These are phyloP conservation scores for Pelagophyceae sp. DNA, from an alignment of 352 stramenopile genomes.

Conservation along the genomic window DNA sequence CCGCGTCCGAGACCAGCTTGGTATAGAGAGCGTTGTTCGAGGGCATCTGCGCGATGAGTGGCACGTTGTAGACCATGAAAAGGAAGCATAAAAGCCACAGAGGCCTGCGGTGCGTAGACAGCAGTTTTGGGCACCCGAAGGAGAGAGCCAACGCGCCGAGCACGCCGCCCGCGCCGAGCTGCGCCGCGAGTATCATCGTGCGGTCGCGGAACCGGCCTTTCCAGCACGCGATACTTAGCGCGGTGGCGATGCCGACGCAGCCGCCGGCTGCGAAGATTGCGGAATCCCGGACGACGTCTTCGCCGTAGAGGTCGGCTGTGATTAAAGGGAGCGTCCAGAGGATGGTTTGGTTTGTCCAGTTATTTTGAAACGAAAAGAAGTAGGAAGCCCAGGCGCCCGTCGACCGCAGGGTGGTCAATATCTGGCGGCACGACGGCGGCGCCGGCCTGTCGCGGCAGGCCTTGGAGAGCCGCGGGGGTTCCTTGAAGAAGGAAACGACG, in stretches of 20 bases:
- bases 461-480: neutral
- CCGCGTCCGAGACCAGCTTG: neutral
- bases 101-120: neutral
- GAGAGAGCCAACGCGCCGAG: neutral
- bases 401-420: no score
- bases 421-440: no score
- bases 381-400: neutral
- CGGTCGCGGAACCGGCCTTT: neutral
- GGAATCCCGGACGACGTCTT: neutral
- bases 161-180: neutral
- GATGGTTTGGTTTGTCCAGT: neutral
- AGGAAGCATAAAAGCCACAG: neutral
- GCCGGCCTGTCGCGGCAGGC: neutral
- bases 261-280: neutral
- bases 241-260: neutral
- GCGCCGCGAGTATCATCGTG: neutral
- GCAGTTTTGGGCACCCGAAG: neutral
- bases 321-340: neutral
- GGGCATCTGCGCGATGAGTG: slow-evolving; percentile 3
- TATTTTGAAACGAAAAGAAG: neutral
- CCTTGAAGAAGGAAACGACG: neutral
- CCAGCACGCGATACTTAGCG: neutral
- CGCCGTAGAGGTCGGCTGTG: neutral
- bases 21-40: neutral
- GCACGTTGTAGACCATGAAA: neutral